A percentile compares a stretch with the other conserved stretches of the same genome.
Evolutionary conservation across 768 basidiomycete species (phyloP).

Genomic region (Udeniomyces megalosporus): DNA sequence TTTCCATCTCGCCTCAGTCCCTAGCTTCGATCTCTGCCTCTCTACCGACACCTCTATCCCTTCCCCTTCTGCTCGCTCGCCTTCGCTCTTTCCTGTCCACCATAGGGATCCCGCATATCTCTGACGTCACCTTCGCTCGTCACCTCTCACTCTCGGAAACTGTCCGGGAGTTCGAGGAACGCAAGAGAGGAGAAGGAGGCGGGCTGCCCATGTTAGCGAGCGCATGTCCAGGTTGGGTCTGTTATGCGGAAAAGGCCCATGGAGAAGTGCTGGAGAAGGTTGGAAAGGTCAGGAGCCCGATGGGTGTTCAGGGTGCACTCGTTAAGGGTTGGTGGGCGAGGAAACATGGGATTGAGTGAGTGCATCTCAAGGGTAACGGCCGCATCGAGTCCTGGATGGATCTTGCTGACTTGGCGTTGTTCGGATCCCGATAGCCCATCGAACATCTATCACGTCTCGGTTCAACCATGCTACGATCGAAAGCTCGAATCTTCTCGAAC

Average conservation of each 20-base stretch:
- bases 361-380: slow-evolving; percentile 11
- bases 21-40: slow-evolving; percentile 62
- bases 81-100: slow-evolving; percentile 30
- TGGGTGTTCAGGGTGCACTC: slow-evolving; percentile 82
- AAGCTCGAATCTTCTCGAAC: slow-evolving; percentile 91
- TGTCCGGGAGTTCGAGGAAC: slow-evolving; percentile 59
- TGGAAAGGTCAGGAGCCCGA: slow-evolving; percentile 72
- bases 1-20: slow-evolving; percentile 80
- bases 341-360: slow-evolving; percentile 53
- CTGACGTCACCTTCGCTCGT: slow-evolving; percentile 88
- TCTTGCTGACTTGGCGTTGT: not conserved
- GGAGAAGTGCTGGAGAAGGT: slow-evolving; percentile 85
- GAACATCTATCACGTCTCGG: slow-evolving; percentile 85
- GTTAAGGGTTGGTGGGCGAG: slow-evolving; percentile 74
- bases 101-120: slow-evolving; percentile 65
- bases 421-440: slow-evolving; percentile 39
- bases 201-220: slow-evolving; percentile 80
- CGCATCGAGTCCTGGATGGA: no score
- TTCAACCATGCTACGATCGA: slow-evolving; percentile 99
- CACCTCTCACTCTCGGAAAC: slow-evolving; percentile 73
- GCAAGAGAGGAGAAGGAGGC: slow-evolving; percentile 21
- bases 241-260: slow-evolving; percentile 96
- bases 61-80: slow-evolving; percentile 44
- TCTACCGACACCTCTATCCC: slow-evolving; percentile 23
- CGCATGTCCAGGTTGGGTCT: slow-evolving; percentile 98